These are phyloP conservation scores for Daucus carota DNA, from an alignment of 129 eudicot genomes.

Conservation along the genomic window DH1_v3.0 NC_030382.2:54299001-54299500, in stretches of 20 bases:
- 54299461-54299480: too few species aligned
- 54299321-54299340: not conserved
- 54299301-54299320: not conserved
- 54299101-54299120: conserved; percentile 44
- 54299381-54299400: not conserved
- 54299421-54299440: too few species aligned
- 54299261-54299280: not conserved
- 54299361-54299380: not conserved
- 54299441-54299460: too few species aligned
- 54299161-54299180: not conserved
- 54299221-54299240: not conserved
- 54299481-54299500: too few species aligned
- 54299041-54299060: conserved; percentile 15
- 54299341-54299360: conserved; percentile 4
- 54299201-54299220: not conserved
- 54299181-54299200: not conserved
- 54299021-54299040: not conserved
- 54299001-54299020: too few species aligned
- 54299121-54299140: conserved; percentile 33
- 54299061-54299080: conserved; percentile 13
- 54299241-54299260: not conserved
- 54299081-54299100: conserved; percentile 28
- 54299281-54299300: not conserved
- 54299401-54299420: not conserved
- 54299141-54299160: not conserved